Conservation (phyloP, 139 green algal species). For the Chlorella sp. region DNA sequence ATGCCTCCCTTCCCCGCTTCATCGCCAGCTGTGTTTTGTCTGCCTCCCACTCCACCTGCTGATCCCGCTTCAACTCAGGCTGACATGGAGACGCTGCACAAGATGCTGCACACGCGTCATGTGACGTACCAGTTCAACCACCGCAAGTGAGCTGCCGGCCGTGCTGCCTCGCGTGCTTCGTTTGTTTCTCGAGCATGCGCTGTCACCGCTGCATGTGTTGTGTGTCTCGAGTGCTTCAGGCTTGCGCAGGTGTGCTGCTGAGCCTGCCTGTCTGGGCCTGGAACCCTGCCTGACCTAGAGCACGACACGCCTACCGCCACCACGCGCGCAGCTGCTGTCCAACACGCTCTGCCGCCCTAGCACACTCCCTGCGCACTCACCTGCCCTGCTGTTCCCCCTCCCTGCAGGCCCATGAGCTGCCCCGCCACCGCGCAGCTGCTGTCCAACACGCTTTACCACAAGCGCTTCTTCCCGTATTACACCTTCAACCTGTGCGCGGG, state of each 20-base stretch:
- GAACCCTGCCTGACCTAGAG: too few species aligned
- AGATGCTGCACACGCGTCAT: slow-evolving; percentile 77
- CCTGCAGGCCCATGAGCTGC: slow-evolving; percentile 85
- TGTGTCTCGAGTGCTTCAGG: too few species aligned
- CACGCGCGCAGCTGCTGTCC: background rate
- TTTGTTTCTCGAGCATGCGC: too few species aligned
- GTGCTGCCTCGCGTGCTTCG: background rate
- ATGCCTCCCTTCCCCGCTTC: too few species aligned
- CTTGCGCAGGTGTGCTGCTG: too few species aligned
- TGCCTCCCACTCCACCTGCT: too few species aligned
- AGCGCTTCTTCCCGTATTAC: slow-evolving; percentile 99
- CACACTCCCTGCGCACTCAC: background rate
- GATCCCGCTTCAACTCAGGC: slow-evolving; percentile 70
- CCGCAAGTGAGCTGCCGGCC: slow-evolving; percentile 77
- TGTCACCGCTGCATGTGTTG: too few species aligned
- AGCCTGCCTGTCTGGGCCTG: too few species aligned
- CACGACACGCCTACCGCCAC: too few species aligned
- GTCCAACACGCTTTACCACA: slow-evolving; percentile 96
- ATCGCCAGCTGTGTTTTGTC: too few species aligned
- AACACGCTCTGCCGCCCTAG: background rate
- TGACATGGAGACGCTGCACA: slow-evolving; percentile 92
- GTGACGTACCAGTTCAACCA: slow-evolving; percentile 89
- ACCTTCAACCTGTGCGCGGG: slow-evolving; percentile 97
- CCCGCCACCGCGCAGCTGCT: slow-evolving; percentile 94
- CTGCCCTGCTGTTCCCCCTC: background rate